phyloP scores from a whole-genome alignment of 129 eudicot species.

The Silybum marianum region DNA sequence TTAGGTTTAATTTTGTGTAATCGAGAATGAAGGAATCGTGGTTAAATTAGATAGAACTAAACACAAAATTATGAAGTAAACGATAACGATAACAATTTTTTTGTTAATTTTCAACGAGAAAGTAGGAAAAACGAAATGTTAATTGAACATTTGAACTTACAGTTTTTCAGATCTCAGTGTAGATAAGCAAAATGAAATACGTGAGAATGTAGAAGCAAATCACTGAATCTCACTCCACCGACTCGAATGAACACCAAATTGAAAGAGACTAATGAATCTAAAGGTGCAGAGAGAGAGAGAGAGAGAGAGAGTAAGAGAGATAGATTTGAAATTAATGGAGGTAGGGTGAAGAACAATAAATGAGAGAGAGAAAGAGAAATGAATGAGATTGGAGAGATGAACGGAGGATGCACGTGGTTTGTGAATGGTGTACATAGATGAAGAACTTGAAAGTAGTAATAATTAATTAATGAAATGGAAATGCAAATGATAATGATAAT shows the following conservation, averaged over 20 bases:
- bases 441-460: background rate
- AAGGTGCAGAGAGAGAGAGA: constrained; percentile 6
- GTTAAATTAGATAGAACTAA: background rate
- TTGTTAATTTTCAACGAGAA: background rate
- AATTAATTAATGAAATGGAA: background rate
- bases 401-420: constrained; percentile 37
- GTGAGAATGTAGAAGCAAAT: constrained; percentile 1
- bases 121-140: constrained; percentile 16
- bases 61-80: background rate
- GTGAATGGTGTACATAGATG: constrained; percentile 4
- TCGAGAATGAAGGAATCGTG: background rate
- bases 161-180: background rate
- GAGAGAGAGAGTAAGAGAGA: background rate
- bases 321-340: constrained; percentile 19
- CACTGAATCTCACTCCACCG: background rate
- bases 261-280: constrained; percentile 16
- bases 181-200: constrained; percentile 7
- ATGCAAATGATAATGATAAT: constrained; percentile 5
- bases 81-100: background rate
- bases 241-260: background rate
- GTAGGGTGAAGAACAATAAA: constrained; percentile 41
- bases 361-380: constrained; percentile 7
- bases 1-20: background rate
- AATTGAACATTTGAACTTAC: constrained; percentile 8
- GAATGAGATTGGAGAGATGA: constrained; percentile 36